Percentiles rank a stretch among this genome's conserved stretches.
Evolutionary conservation across 306 rosid genomes (phyloP).

Genomic region (Ceratonia siliqua): DNA sequence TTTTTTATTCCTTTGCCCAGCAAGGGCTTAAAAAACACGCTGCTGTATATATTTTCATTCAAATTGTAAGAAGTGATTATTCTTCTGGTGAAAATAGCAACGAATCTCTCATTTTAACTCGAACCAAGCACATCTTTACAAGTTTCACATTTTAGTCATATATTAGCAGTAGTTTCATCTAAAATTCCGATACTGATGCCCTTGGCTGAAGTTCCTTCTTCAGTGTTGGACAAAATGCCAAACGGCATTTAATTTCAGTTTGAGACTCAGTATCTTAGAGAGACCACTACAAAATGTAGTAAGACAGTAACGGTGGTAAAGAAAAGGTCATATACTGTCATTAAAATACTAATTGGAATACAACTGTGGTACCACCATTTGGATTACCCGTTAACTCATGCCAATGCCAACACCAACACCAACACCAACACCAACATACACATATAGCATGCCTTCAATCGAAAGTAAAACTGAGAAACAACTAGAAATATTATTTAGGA

Average conservation of each 20-base stretch:
- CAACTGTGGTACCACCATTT: conserved; percentile 9
- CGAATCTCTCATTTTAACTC: no score
- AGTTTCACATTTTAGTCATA: neutral
- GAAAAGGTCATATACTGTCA: neutral
- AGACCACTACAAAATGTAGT: no score
- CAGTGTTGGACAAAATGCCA: no score
- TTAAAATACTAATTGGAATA: conserved; percentile 12
- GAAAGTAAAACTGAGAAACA: conserved; percentile 2
- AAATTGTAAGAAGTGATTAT: neutral
- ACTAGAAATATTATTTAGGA: neutral
- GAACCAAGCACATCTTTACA: no score
- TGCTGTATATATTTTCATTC: neutral
- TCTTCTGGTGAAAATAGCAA: no score
- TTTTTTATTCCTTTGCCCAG: no score
- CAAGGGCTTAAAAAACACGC: neutral
- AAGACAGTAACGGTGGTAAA: no score
- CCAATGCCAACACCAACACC: neutral
- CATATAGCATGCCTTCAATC: conserved; percentile 19
- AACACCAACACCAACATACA: neutral
- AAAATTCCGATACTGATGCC: no score
- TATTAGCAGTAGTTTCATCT: no score
- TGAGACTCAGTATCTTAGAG: no score
- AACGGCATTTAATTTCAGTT: no score
- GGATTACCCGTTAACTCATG: conserved; percentile 1
- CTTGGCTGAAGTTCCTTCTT: no score